Conservation (phyloP, 2,329 filamentous ascomycete species). For the Pseudocercospora fuligena region DNA sequence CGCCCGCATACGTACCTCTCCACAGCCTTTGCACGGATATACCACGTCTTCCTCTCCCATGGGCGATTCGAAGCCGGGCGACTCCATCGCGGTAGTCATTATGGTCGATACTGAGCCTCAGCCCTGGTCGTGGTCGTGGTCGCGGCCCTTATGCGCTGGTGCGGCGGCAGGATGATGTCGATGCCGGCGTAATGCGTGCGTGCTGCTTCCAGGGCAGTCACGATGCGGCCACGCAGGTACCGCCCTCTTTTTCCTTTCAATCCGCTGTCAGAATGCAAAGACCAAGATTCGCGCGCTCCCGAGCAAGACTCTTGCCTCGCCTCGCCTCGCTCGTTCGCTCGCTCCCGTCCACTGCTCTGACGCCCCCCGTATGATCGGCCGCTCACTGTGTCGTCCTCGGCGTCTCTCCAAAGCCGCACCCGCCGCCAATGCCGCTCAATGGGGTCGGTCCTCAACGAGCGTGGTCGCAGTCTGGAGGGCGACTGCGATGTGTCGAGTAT, state of each 20-base stretch:
- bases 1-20: conserved; percentile 65
- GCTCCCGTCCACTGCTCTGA: not conserved
- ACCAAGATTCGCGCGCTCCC: not conserved
- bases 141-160: conserved; percentile 16
- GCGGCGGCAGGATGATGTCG: conserved; percentile 1
- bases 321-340: not conserved
- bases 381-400: not conserved
- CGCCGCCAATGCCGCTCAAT: not conserved
- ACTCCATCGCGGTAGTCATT: conserved; percentile 48
- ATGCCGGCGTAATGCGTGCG: not conserved
- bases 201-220: not conserved
- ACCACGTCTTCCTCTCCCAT: conserved; percentile 78
- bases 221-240: not conserved
- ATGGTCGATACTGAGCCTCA: conserved; percentile 21
- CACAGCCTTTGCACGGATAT: conserved; percentile 90
- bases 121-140: not conserved
- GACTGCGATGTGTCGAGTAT: not conserved
- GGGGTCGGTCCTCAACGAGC: conserved; percentile 2
- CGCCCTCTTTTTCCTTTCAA: not conserved
- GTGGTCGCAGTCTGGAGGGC: conserved; percentile 2
- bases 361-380: not conserved
- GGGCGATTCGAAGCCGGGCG: conserved; percentile 65
- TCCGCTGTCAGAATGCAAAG: not conserved
- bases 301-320: not conserved
- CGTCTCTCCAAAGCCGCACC: not conserved